A percentile compares a stretch with the other conserved stretches of the same genome.
phyloP scores from a whole-genome alignment of 176 grass and related monocot genomes.

The Bromus sterilis region DNA sequence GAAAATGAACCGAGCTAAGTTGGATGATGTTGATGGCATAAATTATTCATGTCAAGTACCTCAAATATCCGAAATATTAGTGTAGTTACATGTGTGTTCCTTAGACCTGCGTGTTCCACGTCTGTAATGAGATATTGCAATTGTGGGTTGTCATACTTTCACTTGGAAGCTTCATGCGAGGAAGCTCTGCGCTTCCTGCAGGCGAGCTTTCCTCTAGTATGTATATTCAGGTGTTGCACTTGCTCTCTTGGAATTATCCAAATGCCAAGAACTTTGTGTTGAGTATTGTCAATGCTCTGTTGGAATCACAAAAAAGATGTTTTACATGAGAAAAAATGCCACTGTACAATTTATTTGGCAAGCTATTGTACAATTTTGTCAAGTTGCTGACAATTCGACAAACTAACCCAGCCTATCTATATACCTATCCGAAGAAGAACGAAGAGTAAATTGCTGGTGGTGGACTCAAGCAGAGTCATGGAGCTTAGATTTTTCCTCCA shows the following conservation, averaged over 20 bases:
- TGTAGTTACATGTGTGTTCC: constrained; percentile 14
- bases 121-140: constrained; percentile 6
- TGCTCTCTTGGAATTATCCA: neutral
- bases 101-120: constrained; percentile 7
- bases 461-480: neutral
- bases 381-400: neutral
- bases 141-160: constrained; percentile 6
- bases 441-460: neutral
- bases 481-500: neutral
- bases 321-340: neutral
- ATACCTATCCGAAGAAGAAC: neutral
- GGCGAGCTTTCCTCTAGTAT: neutral
- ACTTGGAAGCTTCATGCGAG: neutral
- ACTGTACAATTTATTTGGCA: neutral
- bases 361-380: neutral
- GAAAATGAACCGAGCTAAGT: constrained; percentile 4
- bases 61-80: constrained; percentile 17
- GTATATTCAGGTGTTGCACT: neutral
- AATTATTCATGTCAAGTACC: constrained; percentile 23
- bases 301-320: no score
- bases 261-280: constrained; percentile 14
- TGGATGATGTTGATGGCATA: constrained; percentile 1
- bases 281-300: neutral
- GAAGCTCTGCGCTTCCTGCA: neutral
- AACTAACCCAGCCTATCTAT: no score